Percentiles rank a stretch among this genome's conserved stretches.
These are phyloP conservation scores for Pleurotus giganteus DNA, from an alignment of 768 basidiomycete species.

Conservation along the genomic window DNA sequence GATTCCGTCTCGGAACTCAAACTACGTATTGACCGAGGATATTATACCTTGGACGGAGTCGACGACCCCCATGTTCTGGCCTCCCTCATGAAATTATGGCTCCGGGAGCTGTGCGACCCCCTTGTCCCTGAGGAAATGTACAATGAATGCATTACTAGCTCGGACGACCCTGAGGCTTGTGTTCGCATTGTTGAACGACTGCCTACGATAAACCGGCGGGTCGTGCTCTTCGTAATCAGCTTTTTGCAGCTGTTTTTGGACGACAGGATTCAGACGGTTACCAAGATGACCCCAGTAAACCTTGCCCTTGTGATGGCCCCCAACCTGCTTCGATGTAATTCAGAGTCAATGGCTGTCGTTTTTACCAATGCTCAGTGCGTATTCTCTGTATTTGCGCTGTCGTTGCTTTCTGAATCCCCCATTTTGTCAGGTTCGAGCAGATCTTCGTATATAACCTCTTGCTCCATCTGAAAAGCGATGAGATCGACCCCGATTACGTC, in stretches of 20 bases:
- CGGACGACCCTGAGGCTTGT: conserved; percentile 66
- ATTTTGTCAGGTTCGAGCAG: conserved; percentile 72
- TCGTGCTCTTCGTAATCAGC: conserved; percentile 85
- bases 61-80: conserved; percentile 91
- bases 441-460: conserved; percentile 85
- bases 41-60: conserved; percentile 86
- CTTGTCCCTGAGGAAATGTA: conserved; percentile 89
- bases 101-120: conserved; percentile 90
- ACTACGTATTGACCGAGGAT: conserved; percentile 85
- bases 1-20: conserved; percentile 89
- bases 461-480: conserved; percentile 71
- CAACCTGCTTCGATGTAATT: conserved; percentile 82
- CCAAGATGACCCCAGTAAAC: conserved; percentile 91
- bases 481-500: conserved; percentile 73
- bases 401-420: conserved; percentile 5
- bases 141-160: conserved; percentile 78
- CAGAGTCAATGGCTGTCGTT: conserved; percentile 84
- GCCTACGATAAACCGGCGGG: conserved; percentile 83
- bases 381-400: background rate
- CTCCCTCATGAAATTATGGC: conserved; percentile 89
- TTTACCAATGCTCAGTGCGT: conserved; percentile 91
- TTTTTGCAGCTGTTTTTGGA: conserved; percentile 89
- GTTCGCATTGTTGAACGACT: conserved; percentile 73
- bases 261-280: conserved; percentile 64
- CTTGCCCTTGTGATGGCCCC: conserved; percentile 91